Base-by-base conservation (phyloP, 1,284 basidiomycete genomes). In the Puccinia horiana region DNA sequence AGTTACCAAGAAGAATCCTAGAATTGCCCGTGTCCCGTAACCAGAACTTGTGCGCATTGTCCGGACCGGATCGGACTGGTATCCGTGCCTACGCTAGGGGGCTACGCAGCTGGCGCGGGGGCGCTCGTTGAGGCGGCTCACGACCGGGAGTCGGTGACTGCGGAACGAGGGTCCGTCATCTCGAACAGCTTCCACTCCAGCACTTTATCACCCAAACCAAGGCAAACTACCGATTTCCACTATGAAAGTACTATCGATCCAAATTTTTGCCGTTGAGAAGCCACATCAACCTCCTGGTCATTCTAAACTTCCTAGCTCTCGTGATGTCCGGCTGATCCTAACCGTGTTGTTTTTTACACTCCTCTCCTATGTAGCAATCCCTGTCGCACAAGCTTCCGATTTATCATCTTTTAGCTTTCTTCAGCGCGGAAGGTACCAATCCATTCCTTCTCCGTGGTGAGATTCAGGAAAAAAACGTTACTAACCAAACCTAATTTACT, bases 341-440 rank as follows among this genome's bases (percentile, higher is more conserved):
- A 44, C 29, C 47, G 20, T 26, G 40, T 29, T 44, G 40, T 29
- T 40, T 44, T 32, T 14, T 42, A 18, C 35, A 14, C 40, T 44
- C 14, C 8, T 23, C 20, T 42, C 35, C 26, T 58, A 35, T 49
- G 2, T 90, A 23, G 91, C 91, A 0, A 88, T 93, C 49, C 86
- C 87, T 37, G 91, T 99, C 47, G 89, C 90, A 84, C 90, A 89
- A 54, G 92, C 93, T 14, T 92, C 90, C 83, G 96, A 99, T 87
- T 90, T 99, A 20, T 93, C 92, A 67, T 92, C 92, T 35, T 99
- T 97, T 89, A 93, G 93, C 29, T 99, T 97, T 89, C 96, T 97
- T 87, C 95, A 98, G 88, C 90, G 91, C 83, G 92, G 86, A 29
- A 86, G 83, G 86, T 84, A 42, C 23, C 20, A 37, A 8, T 75